Percentiles rank a stretch among this genome's conserved stretches.
Evolutionary conservation across 441 rosid species (phyloP).

Genomic region (Dalechampia spathulata): DNA sequence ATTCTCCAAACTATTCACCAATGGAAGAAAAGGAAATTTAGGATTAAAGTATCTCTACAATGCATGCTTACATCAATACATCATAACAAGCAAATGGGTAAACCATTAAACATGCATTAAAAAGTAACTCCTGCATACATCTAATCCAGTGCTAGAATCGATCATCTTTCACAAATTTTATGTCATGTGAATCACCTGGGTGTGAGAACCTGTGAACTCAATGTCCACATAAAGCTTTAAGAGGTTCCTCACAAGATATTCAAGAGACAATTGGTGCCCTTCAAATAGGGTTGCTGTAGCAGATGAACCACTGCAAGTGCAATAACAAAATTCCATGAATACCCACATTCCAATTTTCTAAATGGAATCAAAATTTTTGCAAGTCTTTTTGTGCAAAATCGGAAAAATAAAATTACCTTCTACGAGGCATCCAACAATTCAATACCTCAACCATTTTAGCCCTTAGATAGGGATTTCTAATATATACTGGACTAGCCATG

Average conservation of each 20-base stretch:
- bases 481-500: constrained; percentile 83
- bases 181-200: constrained; percentile 63
- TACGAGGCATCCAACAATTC: constrained; percentile 97
- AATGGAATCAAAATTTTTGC: not conserved
- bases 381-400: not conserved
- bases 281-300: constrained; percentile 78
- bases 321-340: constrained; percentile 14
- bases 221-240: constrained; percentile 97
- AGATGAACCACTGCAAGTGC: constrained; percentile 70
- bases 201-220: constrained; percentile 97
- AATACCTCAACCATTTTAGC: constrained; percentile 99
- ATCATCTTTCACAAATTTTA: constrained; percentile 9
- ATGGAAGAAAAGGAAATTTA: too few relatives aligned
- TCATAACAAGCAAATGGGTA: not conserved
- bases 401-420: constrained; percentile 45
- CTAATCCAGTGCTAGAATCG: not conserved
- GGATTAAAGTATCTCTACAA: not conserved
- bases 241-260: constrained; percentile 96
- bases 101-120: too few relatives aligned
- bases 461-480: constrained; percentile 93
- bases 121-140: not conserved
- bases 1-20: too few relatives aligned
- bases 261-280: constrained; percentile 86
- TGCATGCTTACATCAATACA: not conserved
- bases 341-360: not conserved